Percentiles rank a stretch among this genome's conserved stretches.
These are phyloP conservation scores for Achaetomiella virescens DNA, from an alignment of 495 filamentous ascomycete genomes.

Conservation along the genomic window DNA sequence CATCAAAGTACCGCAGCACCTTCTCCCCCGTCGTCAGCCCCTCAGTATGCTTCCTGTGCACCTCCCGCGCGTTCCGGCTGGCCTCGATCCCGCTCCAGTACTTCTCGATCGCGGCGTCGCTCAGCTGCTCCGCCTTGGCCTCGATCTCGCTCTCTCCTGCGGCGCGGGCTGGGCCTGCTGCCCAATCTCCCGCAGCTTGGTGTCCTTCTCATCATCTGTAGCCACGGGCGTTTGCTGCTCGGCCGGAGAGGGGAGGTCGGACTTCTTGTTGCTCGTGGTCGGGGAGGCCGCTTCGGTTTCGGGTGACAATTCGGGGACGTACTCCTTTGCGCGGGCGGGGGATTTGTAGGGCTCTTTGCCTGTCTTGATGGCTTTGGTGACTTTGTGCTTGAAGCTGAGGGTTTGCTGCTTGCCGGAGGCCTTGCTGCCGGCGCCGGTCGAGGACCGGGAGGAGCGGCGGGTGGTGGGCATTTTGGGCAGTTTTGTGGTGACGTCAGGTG, in stretches of 20 bases:
- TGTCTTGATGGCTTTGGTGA: constrained; percentile 65
- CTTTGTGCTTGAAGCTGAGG: constrained; percentile 67
- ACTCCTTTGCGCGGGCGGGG: constrained; percentile 15
- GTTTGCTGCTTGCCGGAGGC: constrained; percentile 54
- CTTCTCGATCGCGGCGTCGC: constrained; percentile 54
- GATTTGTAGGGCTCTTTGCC: constrained; percentile 45
- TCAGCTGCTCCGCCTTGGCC: constrained; percentile 51
- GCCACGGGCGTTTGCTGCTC: constrained; percentile 17
- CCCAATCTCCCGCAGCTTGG: constrained; percentile 8
- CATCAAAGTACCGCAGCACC: constrained; percentile 82
- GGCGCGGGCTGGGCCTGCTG: not conserved
- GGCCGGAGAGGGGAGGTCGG: constrained; percentile 7
- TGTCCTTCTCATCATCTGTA: constrained; percentile 9
- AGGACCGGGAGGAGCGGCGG: constrained; percentile 49
- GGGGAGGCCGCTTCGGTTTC: constrained; percentile 7
- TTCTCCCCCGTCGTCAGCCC: constrained; percentile 70
- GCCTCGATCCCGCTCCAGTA: constrained; percentile 70
- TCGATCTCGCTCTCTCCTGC: constrained; percentile 41
- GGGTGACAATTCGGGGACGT: constrained; percentile 21
- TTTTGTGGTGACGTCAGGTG: constrained; percentile 21
- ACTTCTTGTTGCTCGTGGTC: constrained; percentile 11
- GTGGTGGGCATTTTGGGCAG: constrained; percentile 58
- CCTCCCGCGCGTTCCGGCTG: constrained; percentile 40
- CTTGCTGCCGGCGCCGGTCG: constrained; percentile 33
- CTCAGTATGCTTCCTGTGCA: constrained; percentile 58